A percentile compares a stretch with the other conserved stretches of the same genome.
These are phyloP conservation scores for Phytopythium litorale DNA, from an alignment of 352 stramenopile genomes.

Conservation along the genomic window DNA sequence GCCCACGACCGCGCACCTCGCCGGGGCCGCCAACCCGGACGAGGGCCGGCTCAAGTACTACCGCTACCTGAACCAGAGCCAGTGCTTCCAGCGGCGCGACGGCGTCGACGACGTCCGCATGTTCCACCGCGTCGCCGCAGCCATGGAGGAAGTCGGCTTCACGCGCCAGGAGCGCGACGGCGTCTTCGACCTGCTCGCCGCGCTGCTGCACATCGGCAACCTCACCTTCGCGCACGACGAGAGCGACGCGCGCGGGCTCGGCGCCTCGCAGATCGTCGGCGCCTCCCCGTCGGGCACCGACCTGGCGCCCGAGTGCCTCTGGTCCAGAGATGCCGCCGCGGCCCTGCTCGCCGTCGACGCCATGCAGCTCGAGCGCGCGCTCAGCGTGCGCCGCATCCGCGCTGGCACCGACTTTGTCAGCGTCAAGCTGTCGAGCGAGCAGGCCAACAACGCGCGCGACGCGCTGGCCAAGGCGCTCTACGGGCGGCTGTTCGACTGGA, in stretches of 20 bases:
- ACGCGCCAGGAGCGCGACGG: constrained; percentile 62
- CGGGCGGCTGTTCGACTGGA: constrained; percentile 88
- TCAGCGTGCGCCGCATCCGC: constrained; percentile 79
- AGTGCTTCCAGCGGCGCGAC: constrained; percentile 79
- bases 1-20: constrained; percentile 14
- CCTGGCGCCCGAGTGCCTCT: constrained; percentile 54
- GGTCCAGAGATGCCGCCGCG: constrained; percentile 68
- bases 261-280: constrained; percentile 27
- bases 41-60: constrained; percentile 58
- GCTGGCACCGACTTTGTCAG: constrained; percentile 82
- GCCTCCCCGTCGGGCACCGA: constrained; percentile 30
- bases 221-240: constrained; percentile 83
- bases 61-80: constrained; percentile 84
- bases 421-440: constrained; percentile 76
- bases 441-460: constrained; percentile 82
- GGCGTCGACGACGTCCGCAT: constrained; percentile 71
- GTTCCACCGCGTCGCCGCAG: constrained; percentile 74
- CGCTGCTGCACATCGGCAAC: constrained; percentile 89
- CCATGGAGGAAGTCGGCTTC: constrained; percentile 85
- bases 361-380: constrained; percentile 59
- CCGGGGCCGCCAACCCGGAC: constrained; percentile 21
- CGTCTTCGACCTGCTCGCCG: constrained; percentile 80
- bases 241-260: constrained; percentile 37
- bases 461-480: constrained; percentile 85
- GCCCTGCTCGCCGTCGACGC: constrained; percentile 69